Conservation (phyloP, 257 asterid species). For the Solanum pimpinellifolium region DNA sequence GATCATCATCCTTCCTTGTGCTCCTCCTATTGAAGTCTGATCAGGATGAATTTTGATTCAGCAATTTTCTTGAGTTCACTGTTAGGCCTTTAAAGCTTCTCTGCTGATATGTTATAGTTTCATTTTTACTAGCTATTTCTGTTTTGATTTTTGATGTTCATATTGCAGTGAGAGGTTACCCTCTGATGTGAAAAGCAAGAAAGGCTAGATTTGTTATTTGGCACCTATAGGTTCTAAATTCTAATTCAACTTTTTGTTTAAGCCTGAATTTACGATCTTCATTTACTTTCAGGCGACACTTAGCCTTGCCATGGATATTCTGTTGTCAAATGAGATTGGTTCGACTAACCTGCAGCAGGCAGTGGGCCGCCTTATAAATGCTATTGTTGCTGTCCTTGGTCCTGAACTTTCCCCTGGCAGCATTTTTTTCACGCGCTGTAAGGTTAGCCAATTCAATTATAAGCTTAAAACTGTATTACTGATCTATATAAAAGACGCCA, state of each 20-base stretch:
- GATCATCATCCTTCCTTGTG: background rate
- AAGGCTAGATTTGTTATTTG: background rate
- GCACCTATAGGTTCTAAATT: background rate
- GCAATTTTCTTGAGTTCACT: background rate
- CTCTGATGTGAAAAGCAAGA: background rate
- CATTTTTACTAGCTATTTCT: background rate
- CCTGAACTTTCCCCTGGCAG: conserved; percentile 98
- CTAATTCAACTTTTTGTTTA: background rate
- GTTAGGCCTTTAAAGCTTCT: background rate
- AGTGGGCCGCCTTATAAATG: conserved; percentile 91
- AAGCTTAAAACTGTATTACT: conserved; percentile 2
- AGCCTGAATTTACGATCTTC: background rate
- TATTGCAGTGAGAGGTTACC: background rate
- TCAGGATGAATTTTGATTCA: background rate
- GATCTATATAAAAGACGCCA: background rate
- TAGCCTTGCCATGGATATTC: conserved; percentile 84
- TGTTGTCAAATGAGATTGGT: conserved; percentile 88
- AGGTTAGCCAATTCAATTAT: conserved; percentile 38
- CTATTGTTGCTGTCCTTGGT: conserved; percentile 94
- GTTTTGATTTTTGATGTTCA: background rate
- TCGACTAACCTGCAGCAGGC: conserved; percentile 91
- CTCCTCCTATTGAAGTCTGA: background rate
- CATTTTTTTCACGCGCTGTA: conserved; percentile 96
- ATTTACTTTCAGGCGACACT: conserved; percentile 71
- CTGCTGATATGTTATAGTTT: background rate